Percentiles rank a stretch among this genome's conserved stretches.
Evolutionary conservation across 108 stramenopile genomes (phyloP).

Genomic region (Aurantiochytrium sp.): DNA sequence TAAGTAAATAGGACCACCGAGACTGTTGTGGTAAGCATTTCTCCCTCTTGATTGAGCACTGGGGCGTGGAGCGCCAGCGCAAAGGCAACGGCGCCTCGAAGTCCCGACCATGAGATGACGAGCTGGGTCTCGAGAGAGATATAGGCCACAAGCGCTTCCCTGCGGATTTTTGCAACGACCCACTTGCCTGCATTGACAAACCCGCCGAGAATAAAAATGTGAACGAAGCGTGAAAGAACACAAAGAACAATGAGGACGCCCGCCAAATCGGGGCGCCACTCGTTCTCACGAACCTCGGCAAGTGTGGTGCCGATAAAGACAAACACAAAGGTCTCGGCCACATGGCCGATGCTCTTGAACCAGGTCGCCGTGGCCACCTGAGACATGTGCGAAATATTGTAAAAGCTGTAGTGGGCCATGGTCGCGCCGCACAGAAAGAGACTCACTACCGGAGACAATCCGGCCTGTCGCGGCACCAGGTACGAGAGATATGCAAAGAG

Average conservation of each 20-base stretch:
- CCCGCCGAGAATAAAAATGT: background rate
- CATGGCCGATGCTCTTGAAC: constrained; percentile 74
- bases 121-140: background rate
- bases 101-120: background rate
- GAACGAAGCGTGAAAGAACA: background rate
- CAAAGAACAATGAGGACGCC: background rate
- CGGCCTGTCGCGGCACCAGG: constrained; percentile 71
- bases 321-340: constrained; percentile 82
- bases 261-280: background rate
- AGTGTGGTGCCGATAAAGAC: constrained; percentile 39
- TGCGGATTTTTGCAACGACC: background rate
- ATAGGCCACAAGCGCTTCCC: background rate
- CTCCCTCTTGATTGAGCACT: background rate
- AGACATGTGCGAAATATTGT: constrained; percentile 74
- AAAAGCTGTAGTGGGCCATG: constrained; percentile 82
- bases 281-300: background rate
- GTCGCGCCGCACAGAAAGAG: constrained; percentile 84
- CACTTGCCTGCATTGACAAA: background rate
- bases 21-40: background rate
- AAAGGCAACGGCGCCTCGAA: background rate
- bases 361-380: constrained; percentile 82
- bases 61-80: background rate
- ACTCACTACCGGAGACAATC: constrained; percentile 82
- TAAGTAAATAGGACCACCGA: background rate
- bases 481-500: constrained; percentile 86